Base-by-base conservation (phyloP, 306 rosid species). In the Vigna reflexopilosa region DNA sequence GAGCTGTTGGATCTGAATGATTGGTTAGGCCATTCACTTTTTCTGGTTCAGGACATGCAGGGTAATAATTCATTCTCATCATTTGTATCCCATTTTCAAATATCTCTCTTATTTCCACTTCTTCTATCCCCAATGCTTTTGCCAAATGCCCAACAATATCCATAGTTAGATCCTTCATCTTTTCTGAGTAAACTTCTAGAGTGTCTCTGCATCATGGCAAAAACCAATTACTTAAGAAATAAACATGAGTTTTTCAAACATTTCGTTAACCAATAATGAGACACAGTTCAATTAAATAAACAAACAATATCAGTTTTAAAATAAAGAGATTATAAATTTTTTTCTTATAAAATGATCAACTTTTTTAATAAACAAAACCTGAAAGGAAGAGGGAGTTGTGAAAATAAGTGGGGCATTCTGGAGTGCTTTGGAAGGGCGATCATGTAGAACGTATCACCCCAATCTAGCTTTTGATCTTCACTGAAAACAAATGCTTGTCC, bases 401-500 rank as follows among this genome's bases (percentile, higher is more conserved):
- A 86, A 48, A 90, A 68, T 20, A 90, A 52, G 64, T 83, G 88
- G 2, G 87, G 87, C n/a, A 58, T 86, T 82, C 91, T 87, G 32
- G 32, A 28, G 4, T 77, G 63, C 1, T 15, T 16, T 12, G 92
- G 92, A 59, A 58, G 86, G 0, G 91, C 78, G 2, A 34, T 45
- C 28, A 89, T 14, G 20, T 54, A 82, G 76, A 91, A 88, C 0
- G 86, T 4, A 32, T 89, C 97, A 28, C 12, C 70, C 92, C 94
- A 91, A 28, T 88, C 91, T 72, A 84, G 87, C 4, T 66, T 77
- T 13, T 84, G 85, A 0, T 80, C 87, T 1, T 84, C 87, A 70
- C 63, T 84, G 2, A 77, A 32, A 36, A 89, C 88, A 73, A 87
- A 86, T 11, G 84, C 84, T 75, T 91, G 93, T 40, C 93, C 91